Base-by-base conservation (phyloP, 2,329 filamentous ascomycete species). In the Aspergillus brasiliensis region DNA sequence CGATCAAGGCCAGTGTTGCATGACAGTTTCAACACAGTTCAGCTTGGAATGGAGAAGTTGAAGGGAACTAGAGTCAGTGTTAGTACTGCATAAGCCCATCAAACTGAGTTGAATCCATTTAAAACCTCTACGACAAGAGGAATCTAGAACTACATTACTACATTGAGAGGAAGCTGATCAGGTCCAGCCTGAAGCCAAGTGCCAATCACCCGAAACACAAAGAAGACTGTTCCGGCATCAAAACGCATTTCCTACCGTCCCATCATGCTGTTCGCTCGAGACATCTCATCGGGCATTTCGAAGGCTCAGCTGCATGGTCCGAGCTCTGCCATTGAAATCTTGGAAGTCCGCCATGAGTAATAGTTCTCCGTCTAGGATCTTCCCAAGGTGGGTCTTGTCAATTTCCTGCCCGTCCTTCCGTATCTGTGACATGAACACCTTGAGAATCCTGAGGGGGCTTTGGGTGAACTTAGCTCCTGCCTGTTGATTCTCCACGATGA, bases 331-430 rank as follows among this genome's bases (percentile, higher is more conserved):
- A 38, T 37, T 37, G 28, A 2, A 21, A 27, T 60, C 57, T 40
- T 57, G 23, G 56, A 63, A 63, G 44, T 63, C 61, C 23, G 19
- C 48, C 37, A 17, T n/a, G 19, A 28, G 25, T 28, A 61, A 21
- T 4, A 64, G 38, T 15, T 56, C 54, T 2, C 79, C 80, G 51
- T 70, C 66, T 34, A 81, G 27, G n/a, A 81, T 66, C 34, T 68
- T 70, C 2, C 82, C 81, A 44, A 84, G 59, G 64, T 83, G 81
- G 0, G 81, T 82, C 62, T 75, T 77, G 10, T 72, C 56, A 76
- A 78, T 49, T 67, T 74, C 59, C 77, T 73, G 7, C 71, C 79
- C 48, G 75, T 77, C 59, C 70, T 71, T 61, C 71, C 70, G 44
- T 73, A 74, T 56, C 63, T 70, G 60, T 0, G 68, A 68, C 57